A percentile compares a stretch with the other conserved stretches of the same genome.
These are phyloP conservation scores for Nigrospora sphaerica DNA, from an alignment of 2,329 filamentous ascomycete genomes.

Conservation along the genomic window DNA sequence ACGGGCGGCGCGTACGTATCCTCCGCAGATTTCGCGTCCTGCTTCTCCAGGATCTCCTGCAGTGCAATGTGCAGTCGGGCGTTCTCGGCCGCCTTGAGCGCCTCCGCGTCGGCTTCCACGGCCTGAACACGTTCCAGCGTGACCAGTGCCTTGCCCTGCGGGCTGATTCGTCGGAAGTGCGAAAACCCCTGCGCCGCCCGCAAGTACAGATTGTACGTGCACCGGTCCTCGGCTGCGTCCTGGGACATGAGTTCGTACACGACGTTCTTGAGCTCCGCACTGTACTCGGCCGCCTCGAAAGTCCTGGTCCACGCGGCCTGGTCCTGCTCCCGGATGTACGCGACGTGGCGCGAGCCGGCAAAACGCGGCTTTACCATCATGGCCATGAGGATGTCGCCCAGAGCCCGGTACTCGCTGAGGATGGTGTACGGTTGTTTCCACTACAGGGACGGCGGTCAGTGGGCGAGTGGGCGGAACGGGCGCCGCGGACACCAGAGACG, in stretches of 20 bases:
- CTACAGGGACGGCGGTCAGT: conserved; percentile 5
- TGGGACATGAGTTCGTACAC: conserved; percentile 3
- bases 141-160: conserved; percentile 1
- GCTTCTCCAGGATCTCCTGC: not conserved
- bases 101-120: not conserved
- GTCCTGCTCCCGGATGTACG: not conserved
- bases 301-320: not conserved
- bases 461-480: not conserved
- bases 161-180: not conserved
- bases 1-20: conserved; percentile 8
- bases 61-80: not conserved
- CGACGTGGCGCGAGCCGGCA: not conserved
- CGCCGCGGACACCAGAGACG: conserved; percentile 1
- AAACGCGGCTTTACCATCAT: conserved; percentile 21
- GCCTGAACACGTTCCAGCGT: not conserved
- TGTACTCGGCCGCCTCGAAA: not conserved
- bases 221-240: not conserved
- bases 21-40: not conserved
- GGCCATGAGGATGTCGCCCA: conserved; percentile 19
- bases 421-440: conserved; percentile 15
- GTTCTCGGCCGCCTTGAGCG: not conserved
- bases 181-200: not conserved
- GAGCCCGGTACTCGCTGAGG: conserved; percentile 19
- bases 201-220: conserved; percentile 1
- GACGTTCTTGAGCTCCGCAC: conserved; percentile 4